A percentile compares a stretch with the other conserved stretches of the same genome.
These are phyloP conservation scores for Phytophthora hybrid DNA, from an alignment of 352 stramenopile species.

Conservation along the genomic window DNA sequence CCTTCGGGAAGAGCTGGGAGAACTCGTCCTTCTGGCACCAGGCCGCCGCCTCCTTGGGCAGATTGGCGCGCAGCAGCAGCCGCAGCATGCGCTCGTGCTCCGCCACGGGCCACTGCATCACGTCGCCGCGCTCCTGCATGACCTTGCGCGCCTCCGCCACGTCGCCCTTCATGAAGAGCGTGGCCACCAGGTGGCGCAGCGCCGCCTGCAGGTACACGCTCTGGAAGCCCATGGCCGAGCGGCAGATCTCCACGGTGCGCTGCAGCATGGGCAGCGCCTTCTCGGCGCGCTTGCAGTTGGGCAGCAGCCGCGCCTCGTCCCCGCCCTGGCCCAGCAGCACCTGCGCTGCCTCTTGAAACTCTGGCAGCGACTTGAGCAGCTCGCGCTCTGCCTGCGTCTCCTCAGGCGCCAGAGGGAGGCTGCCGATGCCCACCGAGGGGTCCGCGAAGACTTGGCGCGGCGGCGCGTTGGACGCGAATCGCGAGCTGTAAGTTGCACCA, in stretches of 20 bases:
- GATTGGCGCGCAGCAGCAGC: constrained; percentile 63
- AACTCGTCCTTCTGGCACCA: constrained; percentile 75
- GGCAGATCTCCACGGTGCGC: constrained; percentile 79
- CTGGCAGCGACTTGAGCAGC: constrained; percentile 64
- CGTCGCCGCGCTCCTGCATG: constrained; percentile 73
- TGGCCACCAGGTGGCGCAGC: constrained; percentile 67
- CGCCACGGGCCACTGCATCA: constrained; percentile 73
- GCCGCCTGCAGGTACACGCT: constrained; percentile 72
- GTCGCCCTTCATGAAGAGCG: constrained; percentile 73
- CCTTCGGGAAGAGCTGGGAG: constrained; percentile 57
- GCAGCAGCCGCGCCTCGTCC: constrained; percentile 39
- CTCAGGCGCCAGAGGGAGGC: constrained; percentile 66
- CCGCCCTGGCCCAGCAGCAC: constrained; percentile 58
- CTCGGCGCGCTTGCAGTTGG: constrained; percentile 61
- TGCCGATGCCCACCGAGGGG: constrained; percentile 70
- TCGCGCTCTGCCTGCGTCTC: constrained; percentile 76
- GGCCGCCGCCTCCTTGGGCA: constrained; percentile 48
- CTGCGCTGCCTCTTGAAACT: constrained; percentile 74
- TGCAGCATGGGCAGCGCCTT: constrained; percentile 63
- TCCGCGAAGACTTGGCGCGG: constrained; percentile 61
- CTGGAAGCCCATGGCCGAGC: constrained; percentile 78
- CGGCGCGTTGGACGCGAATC: constrained; percentile 37
- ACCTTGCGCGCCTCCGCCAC: constrained; percentile 55
- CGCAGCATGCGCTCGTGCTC: constrained; percentile 81
- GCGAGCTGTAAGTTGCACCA: constrained; percentile 16